Evolutionary conservation across 805 yeast species (phyloP).

Genomic region (Ogataea angusta): DNA sequence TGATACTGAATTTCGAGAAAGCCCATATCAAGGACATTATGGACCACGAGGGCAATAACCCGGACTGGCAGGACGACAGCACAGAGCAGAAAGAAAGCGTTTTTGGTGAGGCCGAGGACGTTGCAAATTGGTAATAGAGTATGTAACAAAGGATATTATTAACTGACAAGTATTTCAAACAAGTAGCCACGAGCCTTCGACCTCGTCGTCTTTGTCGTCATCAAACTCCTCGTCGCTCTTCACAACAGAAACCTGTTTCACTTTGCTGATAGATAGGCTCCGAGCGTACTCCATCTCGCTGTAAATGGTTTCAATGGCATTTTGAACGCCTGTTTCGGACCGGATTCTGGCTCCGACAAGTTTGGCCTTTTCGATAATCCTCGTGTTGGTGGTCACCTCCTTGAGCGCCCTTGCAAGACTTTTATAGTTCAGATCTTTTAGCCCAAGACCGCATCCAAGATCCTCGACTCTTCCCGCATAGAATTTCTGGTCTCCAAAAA

Average conservation of each 20-base stretch:
- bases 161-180: constrained; percentile 13
- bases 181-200: constrained; percentile 32
- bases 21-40: constrained; percentile 57
- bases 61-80: constrained; percentile 42
- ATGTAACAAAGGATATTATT: constrained; percentile 1
- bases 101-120: constrained; percentile 95
- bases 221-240: constrained; percentile 15
- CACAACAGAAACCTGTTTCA: constrained; percentile 23
- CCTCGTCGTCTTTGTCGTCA: constrained; percentile 10
- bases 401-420: constrained; percentile 65
- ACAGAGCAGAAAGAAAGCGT: constrained; percentile 60
- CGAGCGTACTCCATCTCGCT: constrained; percentile 74
- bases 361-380: constrained; percentile 66
- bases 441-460: constrained; percentile 74
- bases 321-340: constrained; percentile 75
- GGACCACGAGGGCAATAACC: constrained; percentile 45
- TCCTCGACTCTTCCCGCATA: constrained; percentile 87
- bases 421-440: constrained; percentile 64
- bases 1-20: constrained; percentile 64
- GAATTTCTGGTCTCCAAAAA: constrained; percentile 94
- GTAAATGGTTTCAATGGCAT: constrained; percentile 78
- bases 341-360: constrained; percentile 59
- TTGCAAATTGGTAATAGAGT: constrained; percentile 74
- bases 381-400: constrained; percentile 61
- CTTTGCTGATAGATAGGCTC: constrained; percentile 49